Percentiles rank a stretch among this genome's conserved stretches.
These are phyloP conservation scores for Hortiboletus campestris DNA, from an alignment of 768 basidiomycete genomes.

Conservation along the genomic window DNA sequence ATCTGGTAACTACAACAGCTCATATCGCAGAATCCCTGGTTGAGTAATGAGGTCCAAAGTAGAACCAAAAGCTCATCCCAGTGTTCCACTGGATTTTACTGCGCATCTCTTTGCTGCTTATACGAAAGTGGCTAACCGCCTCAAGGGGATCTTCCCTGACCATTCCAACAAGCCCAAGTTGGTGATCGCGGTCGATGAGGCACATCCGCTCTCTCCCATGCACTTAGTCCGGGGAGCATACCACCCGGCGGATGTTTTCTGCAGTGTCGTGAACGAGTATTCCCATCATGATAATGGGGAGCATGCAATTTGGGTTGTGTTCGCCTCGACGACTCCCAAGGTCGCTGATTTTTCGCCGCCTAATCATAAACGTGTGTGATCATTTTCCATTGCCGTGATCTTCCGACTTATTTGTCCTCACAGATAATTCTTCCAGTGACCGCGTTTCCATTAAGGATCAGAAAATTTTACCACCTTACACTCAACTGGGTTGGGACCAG, in stretches of 20 bases:
- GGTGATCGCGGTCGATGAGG: conserved; percentile 18
- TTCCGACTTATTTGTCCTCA: neutral
- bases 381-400: no score
- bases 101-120: neutral
- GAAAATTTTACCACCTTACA: conserved; percentile 7
- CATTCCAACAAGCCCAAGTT: neutral
- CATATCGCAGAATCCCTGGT: neutral
- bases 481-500: conserved; percentile 19
- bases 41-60: neutral
- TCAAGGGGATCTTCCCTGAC: neutral
- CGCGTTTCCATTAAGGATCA: neutral
- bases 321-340: neutral
- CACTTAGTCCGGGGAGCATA: neutral
- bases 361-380: neutral
- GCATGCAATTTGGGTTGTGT: neutral
- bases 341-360: neutral
- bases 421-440: conserved; percentile 13
- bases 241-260: conserved; percentile 4
- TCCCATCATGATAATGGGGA: neutral
- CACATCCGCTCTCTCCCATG: neutral
- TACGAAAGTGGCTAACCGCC: neutral
- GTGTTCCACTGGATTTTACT: neutral
- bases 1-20: neutral
- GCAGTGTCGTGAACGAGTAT: conserved; percentile 3
- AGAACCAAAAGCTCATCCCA: neutral